A percentile compares a stretch with the other conserved stretches of the same genome.
Evolutionary conservation across 257 asterid genomes (phyloP).

Genomic region (Penstemon davidsonii): DNA sequence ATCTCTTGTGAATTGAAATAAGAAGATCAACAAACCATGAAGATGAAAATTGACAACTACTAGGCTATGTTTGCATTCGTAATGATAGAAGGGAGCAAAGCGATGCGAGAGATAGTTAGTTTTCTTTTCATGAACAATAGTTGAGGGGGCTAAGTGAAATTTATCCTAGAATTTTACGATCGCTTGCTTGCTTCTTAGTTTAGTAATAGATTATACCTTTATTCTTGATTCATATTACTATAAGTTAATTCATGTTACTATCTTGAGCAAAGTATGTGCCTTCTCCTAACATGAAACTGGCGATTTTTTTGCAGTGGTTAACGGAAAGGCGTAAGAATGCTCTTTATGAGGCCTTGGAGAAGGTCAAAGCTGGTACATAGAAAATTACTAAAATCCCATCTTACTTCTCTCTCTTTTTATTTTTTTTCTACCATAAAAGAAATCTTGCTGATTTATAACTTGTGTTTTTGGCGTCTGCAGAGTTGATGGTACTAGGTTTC

Average conservation of each 20-base stretch:
- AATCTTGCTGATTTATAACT: slow-evolving; percentile 15
- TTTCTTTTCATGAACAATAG: too few species aligned
- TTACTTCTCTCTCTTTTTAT: neutral
- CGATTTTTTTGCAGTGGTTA: slow-evolving; percentile 55
- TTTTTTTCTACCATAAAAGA: neutral
- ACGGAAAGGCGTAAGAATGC: slow-evolving; percentile 83
- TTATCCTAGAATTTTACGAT: too few species aligned
- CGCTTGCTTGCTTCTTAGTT: neutral
- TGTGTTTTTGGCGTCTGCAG: slow-evolving; percentile 45
- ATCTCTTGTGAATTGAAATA: too few species aligned
- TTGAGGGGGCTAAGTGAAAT: too few species aligned
- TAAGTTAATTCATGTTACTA: too few species aligned
- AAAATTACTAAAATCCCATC: neutral
- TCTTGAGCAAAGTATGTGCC: neutral
- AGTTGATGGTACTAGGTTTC: slow-evolving; percentile 95
- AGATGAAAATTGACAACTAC: too few species aligned
- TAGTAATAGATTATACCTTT: too few species aligned
- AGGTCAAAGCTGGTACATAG: slow-evolving; percentile 80
- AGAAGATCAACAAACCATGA: too few species aligned
- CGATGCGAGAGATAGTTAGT: too few species aligned
- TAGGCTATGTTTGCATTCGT: too few species aligned
- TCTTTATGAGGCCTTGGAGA: slow-evolving; percentile 82
- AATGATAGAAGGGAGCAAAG: too few species aligned
- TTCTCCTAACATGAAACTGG: slow-evolving; percentile 10
- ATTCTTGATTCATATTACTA: neutral